phyloP scores from a whole-genome alignment of 83 land plant genomes.

The Diphasiastrum complanatum region DNA sequence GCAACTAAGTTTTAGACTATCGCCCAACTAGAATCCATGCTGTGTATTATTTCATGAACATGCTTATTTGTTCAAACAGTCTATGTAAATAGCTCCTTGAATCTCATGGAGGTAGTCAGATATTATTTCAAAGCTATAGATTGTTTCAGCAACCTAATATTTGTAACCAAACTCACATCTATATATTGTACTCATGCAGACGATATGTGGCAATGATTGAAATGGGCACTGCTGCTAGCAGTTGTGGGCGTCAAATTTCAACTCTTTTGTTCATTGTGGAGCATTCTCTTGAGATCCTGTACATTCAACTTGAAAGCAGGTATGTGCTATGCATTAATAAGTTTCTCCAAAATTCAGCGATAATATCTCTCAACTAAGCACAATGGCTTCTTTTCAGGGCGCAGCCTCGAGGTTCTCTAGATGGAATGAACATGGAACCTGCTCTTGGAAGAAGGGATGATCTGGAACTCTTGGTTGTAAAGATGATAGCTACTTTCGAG shows the following conservation, averaged over 20 bases:
- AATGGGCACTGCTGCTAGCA: conserved; percentile 80
- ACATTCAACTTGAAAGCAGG: conserved; percentile 66
- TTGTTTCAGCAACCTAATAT: too few relatives aligned
- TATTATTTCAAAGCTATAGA: too few relatives aligned
- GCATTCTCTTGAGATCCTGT: conserved; percentile 60
- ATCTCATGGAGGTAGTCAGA: too few relatives aligned
- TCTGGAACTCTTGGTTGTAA: conserved; percentile 14
- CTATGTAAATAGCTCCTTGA: too few relatives aligned
- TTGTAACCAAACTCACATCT: too few relatives aligned
- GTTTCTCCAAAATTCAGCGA: neutral
- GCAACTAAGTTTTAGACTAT: too few relatives aligned
- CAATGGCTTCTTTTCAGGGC: neutral
- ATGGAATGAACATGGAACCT: conserved; percentile 12
- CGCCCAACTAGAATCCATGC: too few relatives aligned
- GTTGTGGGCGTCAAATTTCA: conserved; percentile 53
- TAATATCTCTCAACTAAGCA: neutral
- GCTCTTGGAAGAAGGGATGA: conserved; percentile 19
- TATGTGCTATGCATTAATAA: conserved; percentile 23
- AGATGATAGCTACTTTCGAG: conserved; percentile 30
- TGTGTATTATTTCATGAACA: too few relatives aligned
- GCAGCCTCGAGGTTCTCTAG: neutral
- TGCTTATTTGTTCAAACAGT: too few relatives aligned
- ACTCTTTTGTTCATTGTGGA: conserved; percentile 57
- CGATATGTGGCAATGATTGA: conserved; percentile 86
- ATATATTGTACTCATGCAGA: conserved; percentile 51